phyloP scores from a whole-genome alignment of 352 stramenopile species.

The Phytophthora pini region DNA sequence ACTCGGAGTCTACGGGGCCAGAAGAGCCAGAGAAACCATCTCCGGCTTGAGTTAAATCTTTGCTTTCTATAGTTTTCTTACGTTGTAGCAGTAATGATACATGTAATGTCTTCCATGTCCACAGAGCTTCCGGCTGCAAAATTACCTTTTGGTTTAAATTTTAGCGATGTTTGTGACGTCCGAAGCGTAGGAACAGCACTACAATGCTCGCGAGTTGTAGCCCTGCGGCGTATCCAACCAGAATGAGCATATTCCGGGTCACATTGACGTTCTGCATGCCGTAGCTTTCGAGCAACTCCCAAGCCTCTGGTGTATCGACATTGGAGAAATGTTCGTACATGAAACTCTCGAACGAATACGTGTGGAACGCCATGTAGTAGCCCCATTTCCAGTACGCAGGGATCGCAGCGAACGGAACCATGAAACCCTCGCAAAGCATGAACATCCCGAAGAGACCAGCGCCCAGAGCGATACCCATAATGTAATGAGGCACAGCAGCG shows the following conservation, averaged over 20 bases:
- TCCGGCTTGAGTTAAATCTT: neutral
- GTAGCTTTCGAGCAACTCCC: constrained; percentile 48
- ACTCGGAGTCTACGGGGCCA: neutral
- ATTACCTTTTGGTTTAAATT: neutral
- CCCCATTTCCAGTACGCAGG: constrained; percentile 80
- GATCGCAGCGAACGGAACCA: constrained; percentile 69
- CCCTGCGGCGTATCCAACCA: constrained; percentile 46
- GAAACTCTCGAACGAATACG: constrained; percentile 86
- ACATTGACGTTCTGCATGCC: constrained; percentile 67
- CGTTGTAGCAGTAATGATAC: constrained; percentile 14
- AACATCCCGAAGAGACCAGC: constrained; percentile 88
- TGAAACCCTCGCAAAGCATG: constrained; percentile 88
- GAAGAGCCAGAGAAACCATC: constrained; percentile 6
- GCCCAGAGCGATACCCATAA: constrained; percentile 85
- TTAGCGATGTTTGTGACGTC: constrained; percentile 26
- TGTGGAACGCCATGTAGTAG: constrained; percentile 90
- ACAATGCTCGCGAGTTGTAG: constrained; percentile 53
- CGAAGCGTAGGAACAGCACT: constrained; percentile 40
- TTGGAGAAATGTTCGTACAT: constrained; percentile 83
- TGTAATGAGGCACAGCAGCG: constrained; percentile 81
- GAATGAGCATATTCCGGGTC: constrained; percentile 60
- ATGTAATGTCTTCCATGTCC: constrained; percentile 6
- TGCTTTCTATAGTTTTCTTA: neutral
- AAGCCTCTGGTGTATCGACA: constrained; percentile 26
- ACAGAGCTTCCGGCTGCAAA: too few relatives aligned